Conservation (phyloP, 2,329 filamentous ascomycete species). For the Plectosphaerella sp. region DNA sequence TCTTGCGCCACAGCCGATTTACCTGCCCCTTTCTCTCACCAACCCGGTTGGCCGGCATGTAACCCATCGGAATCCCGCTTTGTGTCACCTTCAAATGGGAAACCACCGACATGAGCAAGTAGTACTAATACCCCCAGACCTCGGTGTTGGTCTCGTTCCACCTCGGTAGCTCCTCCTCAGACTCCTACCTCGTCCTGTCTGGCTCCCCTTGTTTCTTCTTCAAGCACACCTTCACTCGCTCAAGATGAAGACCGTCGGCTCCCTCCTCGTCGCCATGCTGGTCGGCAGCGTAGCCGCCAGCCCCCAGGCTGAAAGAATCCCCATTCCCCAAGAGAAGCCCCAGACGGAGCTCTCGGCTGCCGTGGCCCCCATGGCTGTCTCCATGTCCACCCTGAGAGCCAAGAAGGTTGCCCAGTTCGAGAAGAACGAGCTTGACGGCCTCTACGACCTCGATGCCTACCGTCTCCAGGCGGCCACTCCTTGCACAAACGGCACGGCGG, state of each 20-base stretch:
- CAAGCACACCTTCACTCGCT: not conserved
- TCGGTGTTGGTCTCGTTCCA: too few relatives aligned
- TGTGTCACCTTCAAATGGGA: too few relatives aligned
- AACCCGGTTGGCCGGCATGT: too few relatives aligned
- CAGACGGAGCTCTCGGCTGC: not conserved
- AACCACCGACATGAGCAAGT: too few relatives aligned
- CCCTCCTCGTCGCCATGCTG: not conserved
- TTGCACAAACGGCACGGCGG: conserved; percentile 25
- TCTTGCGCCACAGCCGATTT: too few relatives aligned
- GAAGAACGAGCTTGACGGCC: not conserved
- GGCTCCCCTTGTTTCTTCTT: too few relatives aligned
- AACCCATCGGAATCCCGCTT: too few relatives aligned
- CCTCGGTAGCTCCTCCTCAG: too few relatives aligned
- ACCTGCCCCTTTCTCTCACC: too few relatives aligned
- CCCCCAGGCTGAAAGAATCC: not conserved
- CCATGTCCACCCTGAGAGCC: not conserved
- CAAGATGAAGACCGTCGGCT: not conserved
- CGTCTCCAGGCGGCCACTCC: conserved; percentile 3
- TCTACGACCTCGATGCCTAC: not conserved
- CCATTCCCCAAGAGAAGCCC: not conserved
- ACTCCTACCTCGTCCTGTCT: too few relatives aligned
- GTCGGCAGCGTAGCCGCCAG: not conserved
- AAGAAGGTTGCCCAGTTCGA: conserved; percentile 1
- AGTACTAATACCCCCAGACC: too few relatives aligned
- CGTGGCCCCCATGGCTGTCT: not conserved